These are phyloP conservation scores for Auxenochlorella pyrenoidosa DNA, from an alignment of 139 green algal species.

Conservation along the genomic window DNA sequence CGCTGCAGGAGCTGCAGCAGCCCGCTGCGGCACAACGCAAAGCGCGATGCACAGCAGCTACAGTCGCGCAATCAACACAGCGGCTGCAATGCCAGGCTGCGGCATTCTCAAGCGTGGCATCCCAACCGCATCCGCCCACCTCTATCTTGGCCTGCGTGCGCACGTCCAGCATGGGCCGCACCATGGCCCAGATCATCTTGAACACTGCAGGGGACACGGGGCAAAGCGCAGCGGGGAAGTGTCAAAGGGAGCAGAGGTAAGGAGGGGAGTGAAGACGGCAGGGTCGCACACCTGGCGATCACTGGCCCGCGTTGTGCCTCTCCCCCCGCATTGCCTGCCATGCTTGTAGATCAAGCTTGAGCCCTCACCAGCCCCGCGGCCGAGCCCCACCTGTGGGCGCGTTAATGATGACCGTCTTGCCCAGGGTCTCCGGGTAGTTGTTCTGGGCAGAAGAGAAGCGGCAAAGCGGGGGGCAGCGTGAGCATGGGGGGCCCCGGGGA, in stretches of 20 bases:
- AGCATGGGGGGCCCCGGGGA: neutral
- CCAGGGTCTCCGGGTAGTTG: slow-evolving; percentile 91
- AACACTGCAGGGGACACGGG: slow-evolving; percentile 54
- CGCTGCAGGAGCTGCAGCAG: too few species aligned
- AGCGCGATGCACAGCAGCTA: too few species aligned
- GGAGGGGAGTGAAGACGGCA: neutral
- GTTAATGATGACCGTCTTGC: slow-evolving; percentile 89
- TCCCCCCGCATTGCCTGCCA: too few species aligned
- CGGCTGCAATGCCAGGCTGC: too few species aligned
- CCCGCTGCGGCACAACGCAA: too few species aligned
- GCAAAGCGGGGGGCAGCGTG: neutral
- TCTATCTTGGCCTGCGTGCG: slow-evolving; percentile 88
- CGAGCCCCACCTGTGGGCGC: slow-evolving; percentile 52
- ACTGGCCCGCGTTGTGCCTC: too few species aligned
- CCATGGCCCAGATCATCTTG: slow-evolving; percentile 71
- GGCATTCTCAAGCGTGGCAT: too few species aligned
- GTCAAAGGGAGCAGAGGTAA: neutral
- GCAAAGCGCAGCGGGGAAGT: neutral
- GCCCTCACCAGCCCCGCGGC: too few species aligned
- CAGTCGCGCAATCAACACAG: too few species aligned
- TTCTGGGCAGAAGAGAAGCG: slow-evolving; percentile 51
- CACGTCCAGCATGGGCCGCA: slow-evolving; percentile 81
- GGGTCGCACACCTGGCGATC: too few species aligned
- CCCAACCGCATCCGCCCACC: slow-evolving; percentile 45
- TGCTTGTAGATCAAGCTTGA: too few species aligned